These are phyloP conservation scores for Geum urbanum DNA, from an alignment of 306 rosid species.

Conservation along the genomic window DNA sequence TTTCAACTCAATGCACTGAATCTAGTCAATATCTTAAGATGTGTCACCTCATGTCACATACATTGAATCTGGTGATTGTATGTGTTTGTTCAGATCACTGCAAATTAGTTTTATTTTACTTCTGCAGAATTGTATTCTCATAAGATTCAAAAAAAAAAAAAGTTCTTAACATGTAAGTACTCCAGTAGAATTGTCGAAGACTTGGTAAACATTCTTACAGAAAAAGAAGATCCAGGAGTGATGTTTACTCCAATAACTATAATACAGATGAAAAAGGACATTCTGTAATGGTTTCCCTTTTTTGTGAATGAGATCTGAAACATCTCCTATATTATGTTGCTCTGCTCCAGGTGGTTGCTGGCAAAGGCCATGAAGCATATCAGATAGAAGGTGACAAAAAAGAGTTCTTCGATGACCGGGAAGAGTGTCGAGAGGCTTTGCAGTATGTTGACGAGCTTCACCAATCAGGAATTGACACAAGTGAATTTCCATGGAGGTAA, in stretches of 20 bases:
- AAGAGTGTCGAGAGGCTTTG: constrained; percentile 95
- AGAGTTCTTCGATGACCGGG: constrained; percentile 83
- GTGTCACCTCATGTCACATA: background rate
- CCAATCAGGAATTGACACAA: constrained; percentile 94
- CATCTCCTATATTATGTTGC: constrained; percentile 11
- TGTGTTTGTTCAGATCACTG: background rate
- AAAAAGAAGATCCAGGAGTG: background rate
- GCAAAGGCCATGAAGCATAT: constrained; percentile 88
- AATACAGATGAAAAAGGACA: background rate
- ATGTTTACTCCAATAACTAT: background rate
- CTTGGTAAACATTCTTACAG: background rate
- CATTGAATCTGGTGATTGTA: background rate
- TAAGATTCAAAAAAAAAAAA: background rate
- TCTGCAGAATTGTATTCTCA: background rate
- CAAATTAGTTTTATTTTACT: background rate
- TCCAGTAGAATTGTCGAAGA: background rate
- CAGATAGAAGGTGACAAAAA: constrained; percentile 70
- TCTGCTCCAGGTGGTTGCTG: constrained; percentile 76
- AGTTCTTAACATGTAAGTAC: background rate
- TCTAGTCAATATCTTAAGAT: background rate
- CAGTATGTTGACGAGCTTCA: constrained; percentile 95
- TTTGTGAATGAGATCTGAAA: background rate
- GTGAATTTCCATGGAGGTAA: constrained; percentile 99
- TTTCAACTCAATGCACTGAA: background rate
- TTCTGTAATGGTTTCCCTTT: background rate